Evolutionary conservation across 164 flowering plant genomes (phyloP), one percentile per base, ranked within the genome.

Genomic region (Chloranthus sessilifolius): DNA sequence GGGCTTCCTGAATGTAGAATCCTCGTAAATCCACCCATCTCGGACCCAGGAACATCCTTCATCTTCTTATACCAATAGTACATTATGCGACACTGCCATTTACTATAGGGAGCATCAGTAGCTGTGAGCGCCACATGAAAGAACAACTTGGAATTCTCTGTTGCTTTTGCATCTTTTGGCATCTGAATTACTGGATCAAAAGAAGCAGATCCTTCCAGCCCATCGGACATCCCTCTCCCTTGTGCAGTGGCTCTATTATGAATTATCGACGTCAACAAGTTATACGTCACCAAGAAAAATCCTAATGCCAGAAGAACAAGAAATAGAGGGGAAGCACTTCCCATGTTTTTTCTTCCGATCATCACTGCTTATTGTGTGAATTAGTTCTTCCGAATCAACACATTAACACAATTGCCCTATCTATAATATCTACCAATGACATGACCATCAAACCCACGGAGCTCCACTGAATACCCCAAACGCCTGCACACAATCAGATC

Each of bases 81-180:
- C 98, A 90, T 90, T 30, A 90, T 85, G 17, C 98, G 86, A 50
- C 85, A 79, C 58, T 90, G 98, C 98, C 98, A 90, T 68, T 90
- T 74, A 67, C 78, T 83, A 59, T 90, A 90, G 26, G 88, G 74
- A 38, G 85, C 74, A 69, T 87, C 95, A 16, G 91, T 85, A 1
- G 98, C 89, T 14, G 98, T 90, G 5, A 90, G 63, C n/a, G 95
- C 96, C 52, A 90, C 78, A 65, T 90, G 98, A 59, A 75, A 87
- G 4, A 57, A 81, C 36, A 43, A 29, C 43, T 57, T 78, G 10
- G 56, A 39, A 20, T 35, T 47, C 23, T 63, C 65, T 7, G 24
- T 20, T 44, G 36, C 61, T 57, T 57, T 80, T 34, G 63, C 47
- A 39, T 66, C 36, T 40, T 57, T 58, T 26, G 94, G 96, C 85